Evolutionary conservation across 306 rosid species (phyloP), one percentile per base, ranked within the genome.

Genomic region (Quercus alba): DNA sequence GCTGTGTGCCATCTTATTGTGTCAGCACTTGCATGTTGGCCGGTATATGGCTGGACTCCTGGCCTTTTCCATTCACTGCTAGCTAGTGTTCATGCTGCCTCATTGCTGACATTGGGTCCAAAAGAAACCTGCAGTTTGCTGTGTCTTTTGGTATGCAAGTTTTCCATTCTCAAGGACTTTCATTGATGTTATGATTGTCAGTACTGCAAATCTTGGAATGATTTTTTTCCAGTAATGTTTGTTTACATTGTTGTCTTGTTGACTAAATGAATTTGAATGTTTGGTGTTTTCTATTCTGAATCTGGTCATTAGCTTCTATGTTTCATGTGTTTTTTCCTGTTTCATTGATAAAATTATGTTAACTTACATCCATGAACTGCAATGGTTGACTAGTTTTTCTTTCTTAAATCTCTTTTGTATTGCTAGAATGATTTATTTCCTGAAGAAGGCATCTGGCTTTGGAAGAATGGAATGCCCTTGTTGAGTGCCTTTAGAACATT

Each of bases 101-200:
- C 97, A 25, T 56, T 88, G 74, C 87, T 93, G 87, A 85, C 96
- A 76, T 86, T 93, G 79, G 99, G 99, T 83, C 98, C 98, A 66
- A 95, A 93, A 84, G 98, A 95, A 88, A 93, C 99, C 8, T 93
- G 97, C 94, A 95, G 99, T 86, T 87, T 95, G 81, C 88, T 95
- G 74, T 90, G 92, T 82, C 94, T 95, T 80, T 75, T 95, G 98
- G 99, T 95, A 87, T 82, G 94, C 28, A 85, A 69, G 59, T 79
- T 71, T 64, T 52, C 58, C 35, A 78, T 77, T 70, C 52, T 68
- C 52, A 18, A 9, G 51, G 49, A 68, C 10, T 68, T 13, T 68
- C 26, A 33, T 33, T 67, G 54, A 18, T 19, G 28, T 38, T 19
- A 67, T 17, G 46, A 35, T 67, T 35, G n/a, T 31, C 49, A 19